Evolutionary conservation across 2,329 filamentous ascomycete species (phyloP).

Genomic region (Gyromitra esculenta): DNA sequence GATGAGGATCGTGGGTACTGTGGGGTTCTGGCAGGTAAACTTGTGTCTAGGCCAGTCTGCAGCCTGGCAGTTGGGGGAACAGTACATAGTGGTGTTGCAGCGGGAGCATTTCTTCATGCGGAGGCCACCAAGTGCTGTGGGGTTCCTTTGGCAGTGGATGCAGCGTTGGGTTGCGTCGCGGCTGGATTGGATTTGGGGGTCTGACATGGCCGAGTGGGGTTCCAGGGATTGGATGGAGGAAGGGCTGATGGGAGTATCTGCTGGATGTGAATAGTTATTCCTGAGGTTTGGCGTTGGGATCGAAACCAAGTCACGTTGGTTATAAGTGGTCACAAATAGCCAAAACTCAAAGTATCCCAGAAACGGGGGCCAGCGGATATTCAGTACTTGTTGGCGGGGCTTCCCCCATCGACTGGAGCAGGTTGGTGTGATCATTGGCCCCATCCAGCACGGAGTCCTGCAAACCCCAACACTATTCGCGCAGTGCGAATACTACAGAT

Average conservation of each 20-base stretch:
- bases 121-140: slow-evolving; percentile 17
- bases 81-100: slow-evolving; percentile 18
- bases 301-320: no score
- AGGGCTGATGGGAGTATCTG: neutral
- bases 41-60: slow-evolving; percentile 13
- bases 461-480: no score
- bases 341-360: no score
- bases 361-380: no score
- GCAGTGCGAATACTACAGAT: no score
- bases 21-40: slow-evolving; percentile 3
- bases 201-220: neutral
- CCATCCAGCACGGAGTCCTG: no score
- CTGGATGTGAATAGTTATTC: no score
- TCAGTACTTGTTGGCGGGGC: no score
- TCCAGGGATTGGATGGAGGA: neutral
- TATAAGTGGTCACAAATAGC: no score
- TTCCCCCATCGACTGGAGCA: no score
- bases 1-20: slow-evolving; percentile 18
- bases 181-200: slow-evolving; percentile 13
- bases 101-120: neutral
- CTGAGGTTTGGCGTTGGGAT: no score
- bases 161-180: slow-evolving; percentile 5
- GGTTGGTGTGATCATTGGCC: no score
- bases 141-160: neutral
- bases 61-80: slow-evolving; percentile 9